Base-by-base conservation (phyloP, 768 basidiomycete genomes). In the Mycena vitilis region DNA sequence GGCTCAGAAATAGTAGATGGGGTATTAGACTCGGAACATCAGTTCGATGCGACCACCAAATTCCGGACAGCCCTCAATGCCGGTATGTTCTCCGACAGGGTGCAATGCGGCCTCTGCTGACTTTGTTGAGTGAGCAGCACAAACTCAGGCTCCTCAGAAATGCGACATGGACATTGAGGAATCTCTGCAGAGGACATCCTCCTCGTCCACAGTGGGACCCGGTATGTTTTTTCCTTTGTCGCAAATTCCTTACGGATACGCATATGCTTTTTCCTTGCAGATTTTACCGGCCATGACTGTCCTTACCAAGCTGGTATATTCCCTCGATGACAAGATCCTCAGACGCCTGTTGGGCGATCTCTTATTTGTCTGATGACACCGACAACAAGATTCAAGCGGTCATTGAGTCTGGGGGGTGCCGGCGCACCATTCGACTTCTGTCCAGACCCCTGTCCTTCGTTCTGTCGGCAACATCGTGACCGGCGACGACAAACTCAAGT, bases 331-430 rank as follows among this genome's bases (percentile, higher is more conserved):
- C 75, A 98, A 99, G 81, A 98, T 98, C 73, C 83, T 99, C 75
- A 99, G 98, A 99, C 79, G 98, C 98, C 18, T 99, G 98, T 86
- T 99, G 98, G 98, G 98, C 98, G 23, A 97, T 99, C 79, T 98
- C 96, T 44, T 99, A 99, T 82, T 91, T 99, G 53, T 99, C 97
- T 1, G 98, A 99, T 78, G 98, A 98, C 52, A 93, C 96, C 30
- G 98, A 98, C 77, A 97, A 99, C 85, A 99, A 99, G 85, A 99
- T 99, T 68, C 98, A 99, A 80, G 98, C 98, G 47, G 98, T 99
- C 60, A 99, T 99, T 74, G 97, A 99, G 82, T 95, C 94, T 16
- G 98, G 97, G 30, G 97, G 99, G 49, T 98, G 96, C 83, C 89
- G 98, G 78, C 91, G 98, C 93, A 95, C 76, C 92, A 87, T 71